phyloP scores from a whole-genome alignment of 2,329 filamentous ascomycete genomes.

The Didymella sp. region DNA sequence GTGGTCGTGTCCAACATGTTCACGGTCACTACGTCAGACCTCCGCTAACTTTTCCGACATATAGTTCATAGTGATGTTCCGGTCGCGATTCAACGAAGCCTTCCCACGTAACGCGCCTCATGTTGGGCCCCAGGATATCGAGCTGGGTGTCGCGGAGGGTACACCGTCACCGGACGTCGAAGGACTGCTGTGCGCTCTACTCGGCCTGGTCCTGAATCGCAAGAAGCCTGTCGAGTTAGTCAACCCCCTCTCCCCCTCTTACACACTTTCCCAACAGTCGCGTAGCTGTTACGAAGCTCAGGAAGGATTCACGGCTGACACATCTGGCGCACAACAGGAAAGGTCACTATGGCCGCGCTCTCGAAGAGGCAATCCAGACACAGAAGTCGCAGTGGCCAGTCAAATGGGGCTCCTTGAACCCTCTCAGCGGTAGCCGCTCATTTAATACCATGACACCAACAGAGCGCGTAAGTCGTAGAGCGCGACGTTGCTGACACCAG shows the following conservation, averaged over 20 bases:
- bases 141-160: conserved; percentile 79
- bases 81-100: conserved; percentile 87
- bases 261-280: conserved; percentile 29
- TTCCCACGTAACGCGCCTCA: conserved; percentile 88
- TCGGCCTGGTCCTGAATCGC: conserved; percentile 88
- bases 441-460: conserved; percentile 84
- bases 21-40: conserved; percentile 16
- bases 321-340: conserved; percentile 63
- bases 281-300: conserved; percentile 15
- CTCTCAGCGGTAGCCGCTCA: conserved; percentile 77
- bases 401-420: conserved; percentile 83
- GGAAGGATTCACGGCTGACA: conserved; percentile 40
- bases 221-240: conserved; percentile 99
- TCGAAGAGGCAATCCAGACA: conserved; percentile 88
- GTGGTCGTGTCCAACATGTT: conserved; percentile 22
- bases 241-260: conserved; percentile 26
- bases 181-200: conserved; percentile 84
- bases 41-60: conserved; percentile 42
- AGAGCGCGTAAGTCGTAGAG: conserved; percentile 71
- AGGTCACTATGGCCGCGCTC: conserved; percentile 88
- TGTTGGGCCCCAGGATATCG: conserved; percentile 94
- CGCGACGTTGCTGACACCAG: conserved; percentile 4
- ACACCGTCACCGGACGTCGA: conserved; percentile 85
- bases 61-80: conserved; percentile 98
- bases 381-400: conserved; percentile 89